Percentiles rank a stretch among this genome's conserved stretches.
Conservation (phyloP, 2,329 filamentous ascomycete species). For the Nemania bipapillata region DNA sequence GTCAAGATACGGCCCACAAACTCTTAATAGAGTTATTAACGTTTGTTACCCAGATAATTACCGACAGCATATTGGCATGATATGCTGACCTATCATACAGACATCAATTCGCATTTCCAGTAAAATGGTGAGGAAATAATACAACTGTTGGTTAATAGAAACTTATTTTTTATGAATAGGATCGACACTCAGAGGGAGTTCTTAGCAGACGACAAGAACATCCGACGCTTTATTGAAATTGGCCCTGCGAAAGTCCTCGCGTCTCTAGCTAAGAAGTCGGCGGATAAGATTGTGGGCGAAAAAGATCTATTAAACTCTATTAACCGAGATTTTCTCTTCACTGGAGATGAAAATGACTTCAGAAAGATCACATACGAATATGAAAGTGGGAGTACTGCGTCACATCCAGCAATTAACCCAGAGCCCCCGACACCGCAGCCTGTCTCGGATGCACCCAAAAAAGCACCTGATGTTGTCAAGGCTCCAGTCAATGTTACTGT, state of each 20-base stretch:
- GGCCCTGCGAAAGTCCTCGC: slow-evolving; percentile 35
- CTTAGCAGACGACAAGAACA: slow-evolving; percentile 1
- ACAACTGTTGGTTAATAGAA: not conserved
- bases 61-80: not conserved
- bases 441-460: not conserved
- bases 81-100: not conserved
- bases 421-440: not conserved
- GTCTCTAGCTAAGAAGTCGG: slow-evolving; percentile 37
- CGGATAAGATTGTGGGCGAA: slow-evolving; percentile 28
- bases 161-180: not conserved
- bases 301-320: slow-evolving; percentile 26
- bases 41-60: not conserved
- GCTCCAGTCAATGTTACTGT: not conserved
- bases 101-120: slow-evolving; percentile 38
- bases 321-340: slow-evolving; percentile 32
- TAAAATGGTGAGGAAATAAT: slow-evolving; percentile 32
- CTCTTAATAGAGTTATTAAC: slow-evolving; percentile 38
- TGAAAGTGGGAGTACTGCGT: slow-evolving; percentile 10
- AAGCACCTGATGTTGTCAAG: not conserved
- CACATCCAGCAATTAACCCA: not conserved
- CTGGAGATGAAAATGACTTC: slow-evolving; percentile 27
- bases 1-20: slow-evolving; percentile 32
- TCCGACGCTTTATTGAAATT: slow-evolving; percentile 36
- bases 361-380: slow-evolving; percentile 36
- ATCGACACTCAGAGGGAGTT: slow-evolving; percentile 6